A percentile compares a stretch with the other conserved stretches of the same genome.
Conservation (phyloP, 2,329 filamentous ascomycete genomes). For the Orbilia oligospora region DNA sequence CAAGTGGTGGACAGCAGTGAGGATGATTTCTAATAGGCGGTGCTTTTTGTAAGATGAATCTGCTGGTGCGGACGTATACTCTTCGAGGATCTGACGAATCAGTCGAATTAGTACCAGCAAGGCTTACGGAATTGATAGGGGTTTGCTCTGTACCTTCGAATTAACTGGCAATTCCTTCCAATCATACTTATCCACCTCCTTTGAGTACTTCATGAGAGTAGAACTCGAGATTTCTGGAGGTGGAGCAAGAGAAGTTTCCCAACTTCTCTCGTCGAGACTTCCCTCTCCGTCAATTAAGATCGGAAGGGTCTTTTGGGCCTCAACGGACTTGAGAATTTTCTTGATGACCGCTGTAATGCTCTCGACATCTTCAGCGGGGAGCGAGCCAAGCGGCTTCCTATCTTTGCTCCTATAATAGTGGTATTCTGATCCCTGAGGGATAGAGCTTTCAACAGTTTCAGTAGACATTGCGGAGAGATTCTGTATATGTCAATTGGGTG, state of each 20-base stretch:
- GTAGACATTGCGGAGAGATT: constrained; percentile 42
- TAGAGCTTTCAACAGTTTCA: constrained; percentile 36
- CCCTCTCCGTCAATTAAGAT: constrained; percentile 48
- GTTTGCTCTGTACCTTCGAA: constrained; percentile 26
- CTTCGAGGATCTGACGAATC: constrained; percentile 40
- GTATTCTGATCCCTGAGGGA: constrained; percentile 18
- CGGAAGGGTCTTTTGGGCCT: constrained; percentile 42
- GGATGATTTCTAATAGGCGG: constrained; percentile 52
- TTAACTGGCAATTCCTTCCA: constrained; percentile 23
- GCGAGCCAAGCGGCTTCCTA: constrained; percentile 53
- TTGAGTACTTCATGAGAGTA: constrained; percentile 40
- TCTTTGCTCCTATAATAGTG: constrained; percentile 51
- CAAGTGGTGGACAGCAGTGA: constrained; percentile 38
- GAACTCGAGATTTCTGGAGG: constrained; percentile 29
- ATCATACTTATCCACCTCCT: constrained; percentile 38
- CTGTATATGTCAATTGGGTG: background rate
- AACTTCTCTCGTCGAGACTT: constrained; percentile 18
- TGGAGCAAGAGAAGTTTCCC: constrained; percentile 37
- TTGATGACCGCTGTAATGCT: constrained; percentile 22
- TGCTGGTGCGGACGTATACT: constrained; percentile 43
- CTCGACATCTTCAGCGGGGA: constrained; percentile 38
- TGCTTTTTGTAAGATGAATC: constrained; percentile 45
- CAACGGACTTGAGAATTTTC: constrained; percentile 46
- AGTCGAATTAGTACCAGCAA: background rate
- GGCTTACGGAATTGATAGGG: background rate